phyloP scores from a whole-genome alignment of 306 rosid genomes.

The Gastrolobium bilobum region DNA sequence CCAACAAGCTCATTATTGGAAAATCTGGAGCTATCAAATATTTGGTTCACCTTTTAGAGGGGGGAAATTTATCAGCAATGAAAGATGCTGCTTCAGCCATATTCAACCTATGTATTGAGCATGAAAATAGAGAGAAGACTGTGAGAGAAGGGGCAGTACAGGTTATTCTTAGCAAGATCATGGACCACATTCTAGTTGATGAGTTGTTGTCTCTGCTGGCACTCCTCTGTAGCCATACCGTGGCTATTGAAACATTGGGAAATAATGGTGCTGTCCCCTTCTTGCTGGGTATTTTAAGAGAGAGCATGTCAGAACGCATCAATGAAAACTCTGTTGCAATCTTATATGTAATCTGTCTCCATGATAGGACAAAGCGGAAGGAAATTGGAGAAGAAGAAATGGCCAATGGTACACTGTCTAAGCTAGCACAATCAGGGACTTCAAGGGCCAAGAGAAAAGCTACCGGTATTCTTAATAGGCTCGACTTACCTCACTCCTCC shows the following conservation, averaged over 20 bases:
- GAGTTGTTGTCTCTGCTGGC: slow-evolving; percentile 58
- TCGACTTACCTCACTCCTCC: slow-evolving; percentile 2
- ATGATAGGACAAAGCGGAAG: slow-evolving; percentile 41
- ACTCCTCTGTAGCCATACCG: slow-evolving; percentile 54
- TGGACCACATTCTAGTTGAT: slow-evolving; percentile 46
- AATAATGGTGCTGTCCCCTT: slow-evolving; percentile 52
- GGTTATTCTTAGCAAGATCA: slow-evolving; percentile 58
- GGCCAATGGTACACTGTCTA: slow-evolving; percentile 43
- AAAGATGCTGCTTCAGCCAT: slow-evolving; percentile 69
- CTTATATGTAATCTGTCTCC: slow-evolving; percentile 43
- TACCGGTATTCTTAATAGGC: slow-evolving; percentile 52
- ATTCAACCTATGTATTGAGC: slow-evolving; percentile 51
- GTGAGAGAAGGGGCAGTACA: slow-evolving; percentile 58
- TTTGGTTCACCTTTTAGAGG: slow-evolving; percentile 58
- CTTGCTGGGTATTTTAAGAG: slow-evolving; percentile 54
- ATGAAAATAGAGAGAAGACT: slow-evolving; percentile 57
- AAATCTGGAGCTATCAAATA: slow-evolving; percentile 56
- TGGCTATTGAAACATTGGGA: slow-evolving; percentile 58
- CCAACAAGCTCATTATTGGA: slow-evolving; percentile 59
- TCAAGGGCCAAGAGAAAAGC: slow-evolving; percentile 72
- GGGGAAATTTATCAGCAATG: slow-evolving; percentile 52
- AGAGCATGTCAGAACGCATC: slow-evolving; percentile 39
- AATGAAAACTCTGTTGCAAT: slow-evolving; percentile 60
- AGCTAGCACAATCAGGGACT: slow-evolving; percentile 55
- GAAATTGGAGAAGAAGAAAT: slow-evolving; percentile 61